A percentile compares a stretch with the other conserved stretches of the same genome.
These are phyloP conservation scores for Euptelea pleiosperma DNA, from an alignment of 164 flowering plant species.

Conservation along the genomic window DNA sequence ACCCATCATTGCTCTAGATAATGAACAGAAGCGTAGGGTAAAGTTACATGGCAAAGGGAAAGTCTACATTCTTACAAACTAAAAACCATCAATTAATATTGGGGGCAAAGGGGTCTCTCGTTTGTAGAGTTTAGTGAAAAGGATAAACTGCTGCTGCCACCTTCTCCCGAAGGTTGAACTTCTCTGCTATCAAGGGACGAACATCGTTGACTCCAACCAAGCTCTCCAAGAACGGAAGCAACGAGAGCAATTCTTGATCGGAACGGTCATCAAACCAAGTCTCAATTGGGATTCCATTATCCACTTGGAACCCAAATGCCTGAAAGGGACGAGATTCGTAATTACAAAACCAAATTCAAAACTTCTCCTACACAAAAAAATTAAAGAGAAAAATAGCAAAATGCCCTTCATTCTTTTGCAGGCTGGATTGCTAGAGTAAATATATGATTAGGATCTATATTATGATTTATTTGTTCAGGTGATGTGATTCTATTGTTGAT, in stretches of 20 bases:
- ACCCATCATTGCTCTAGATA: no score
- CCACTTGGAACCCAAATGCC: slow-evolving; percentile 99
- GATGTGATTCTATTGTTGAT: no score
- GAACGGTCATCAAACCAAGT: slow-evolving; percentile 96
- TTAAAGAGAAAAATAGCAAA: no score
- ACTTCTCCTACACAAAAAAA: no score
- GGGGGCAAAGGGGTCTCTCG: slow-evolving; percentile 39
- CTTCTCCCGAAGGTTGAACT: slow-evolving; percentile 73
- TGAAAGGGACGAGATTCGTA: slow-evolving; percentile 15
- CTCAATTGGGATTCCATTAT: slow-evolving; percentile 95
- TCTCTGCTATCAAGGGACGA: slow-evolving; percentile 77
- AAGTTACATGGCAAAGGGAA: no score
- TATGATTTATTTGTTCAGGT: no score
- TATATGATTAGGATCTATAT: no score
- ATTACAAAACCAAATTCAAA: neutral
- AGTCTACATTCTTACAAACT: no score
- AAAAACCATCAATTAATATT: no score
- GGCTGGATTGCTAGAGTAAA: no score
- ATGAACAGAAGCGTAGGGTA: no score
- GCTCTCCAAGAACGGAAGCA: slow-evolving; percentile 91
- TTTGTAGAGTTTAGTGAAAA: slow-evolving; percentile 24
- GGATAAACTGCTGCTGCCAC: slow-evolving; percentile 73
- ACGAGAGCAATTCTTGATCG: slow-evolving; percentile 59
- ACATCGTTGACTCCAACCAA: slow-evolving; percentile 87
- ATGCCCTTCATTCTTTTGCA: no score